Conservation (phyloP, 306 rosid species). For the Oemleria cerasiformis region DNA sequence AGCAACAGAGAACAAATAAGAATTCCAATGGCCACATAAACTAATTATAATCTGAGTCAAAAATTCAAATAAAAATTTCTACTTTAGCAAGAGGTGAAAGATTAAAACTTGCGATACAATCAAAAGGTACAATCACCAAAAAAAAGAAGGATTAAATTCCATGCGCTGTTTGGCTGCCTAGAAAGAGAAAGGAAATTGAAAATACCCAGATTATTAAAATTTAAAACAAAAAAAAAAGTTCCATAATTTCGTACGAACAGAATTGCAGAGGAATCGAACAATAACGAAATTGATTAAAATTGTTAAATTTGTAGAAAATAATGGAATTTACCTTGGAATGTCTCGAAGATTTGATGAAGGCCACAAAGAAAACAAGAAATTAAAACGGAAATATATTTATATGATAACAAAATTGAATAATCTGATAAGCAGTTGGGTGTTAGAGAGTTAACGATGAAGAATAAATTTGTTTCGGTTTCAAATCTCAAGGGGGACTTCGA, state of each 20-base stretch:
- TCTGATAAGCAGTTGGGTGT: not conserved
- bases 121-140: not conserved
- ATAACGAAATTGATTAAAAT: slow-evolving; percentile 1
- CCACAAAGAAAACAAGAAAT: not conserved
- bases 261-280: slow-evolving; percentile 10
- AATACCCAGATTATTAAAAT: not conserved
- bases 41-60: slow-evolving; percentile 1
- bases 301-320: not conserved
- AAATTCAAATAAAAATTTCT: not conserved
- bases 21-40: not conserved
- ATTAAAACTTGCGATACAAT: not conserved
- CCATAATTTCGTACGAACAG: not conserved
- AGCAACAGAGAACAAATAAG: not conserved
- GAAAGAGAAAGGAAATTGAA: not conserved
- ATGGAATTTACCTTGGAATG: slow-evolving; percentile 8
- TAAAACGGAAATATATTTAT: not conserved
- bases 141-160: not conserved
- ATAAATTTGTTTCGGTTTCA: slow-evolving; percentile 2
- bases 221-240: not conserved
- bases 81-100: not conserved
- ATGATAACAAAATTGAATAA: not conserved
- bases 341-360: not conserved
- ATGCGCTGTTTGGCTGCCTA: not conserved
- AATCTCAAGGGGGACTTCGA: not conserved
- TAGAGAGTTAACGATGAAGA: not conserved